Percentiles rank a stretch among this genome's conserved stretches.
Conservation (phyloP, 2,329 filamentous ascomycete genomes). For the Fusarium abutilonis region DNA sequence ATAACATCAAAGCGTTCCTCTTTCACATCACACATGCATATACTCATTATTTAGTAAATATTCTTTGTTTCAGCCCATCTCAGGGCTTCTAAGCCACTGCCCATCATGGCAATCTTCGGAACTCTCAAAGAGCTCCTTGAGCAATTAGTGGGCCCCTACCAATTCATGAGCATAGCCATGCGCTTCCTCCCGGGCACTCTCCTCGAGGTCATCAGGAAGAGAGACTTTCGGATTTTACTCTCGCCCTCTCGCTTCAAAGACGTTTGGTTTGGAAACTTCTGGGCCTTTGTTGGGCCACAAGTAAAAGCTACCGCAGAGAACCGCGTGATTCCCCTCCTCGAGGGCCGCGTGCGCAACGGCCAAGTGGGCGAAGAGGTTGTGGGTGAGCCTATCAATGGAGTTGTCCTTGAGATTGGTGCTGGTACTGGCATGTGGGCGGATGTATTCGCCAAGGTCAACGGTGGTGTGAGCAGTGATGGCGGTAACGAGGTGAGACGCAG, state of each 20-base stretch:
- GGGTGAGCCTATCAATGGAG: slow-evolving; percentile 57
- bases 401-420: slow-evolving; percentile 70
- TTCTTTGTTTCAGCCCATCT: background rate
- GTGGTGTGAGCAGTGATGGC: slow-evolving; percentile 6
- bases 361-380: slow-evolving; percentile 47
- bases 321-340: slow-evolving; percentile 64
- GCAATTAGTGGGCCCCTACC: slow-evolving; percentile 59
- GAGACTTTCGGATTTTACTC: slow-evolving; percentile 52
- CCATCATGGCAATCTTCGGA: slow-evolving; percentile 42
- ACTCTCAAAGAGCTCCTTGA: slow-evolving; percentile 43
- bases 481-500: slow-evolving; percentile 37
- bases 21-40: background rate
- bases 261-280: slow-evolving; percentile 71
- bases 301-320: slow-evolving; percentile 55
- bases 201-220: slow-evolving; percentile 51
- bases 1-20: slow-evolving; percentile 7
- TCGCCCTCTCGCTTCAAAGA: slow-evolving; percentile 55
- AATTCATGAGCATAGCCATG: slow-evolving; percentile 61
- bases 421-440: slow-evolving; percentile 70
- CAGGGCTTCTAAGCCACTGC: background rate
- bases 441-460: slow-evolving; percentile 55
- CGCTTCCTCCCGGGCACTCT: slow-evolving; percentile 64
- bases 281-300: slow-evolving; percentile 63
- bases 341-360: slow-evolving; percentile 58
- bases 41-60: too few relatives aligned